phyloP scores from a whole-genome alignment of 805 yeast species.

The Saturnispora besseyi region DNA sequence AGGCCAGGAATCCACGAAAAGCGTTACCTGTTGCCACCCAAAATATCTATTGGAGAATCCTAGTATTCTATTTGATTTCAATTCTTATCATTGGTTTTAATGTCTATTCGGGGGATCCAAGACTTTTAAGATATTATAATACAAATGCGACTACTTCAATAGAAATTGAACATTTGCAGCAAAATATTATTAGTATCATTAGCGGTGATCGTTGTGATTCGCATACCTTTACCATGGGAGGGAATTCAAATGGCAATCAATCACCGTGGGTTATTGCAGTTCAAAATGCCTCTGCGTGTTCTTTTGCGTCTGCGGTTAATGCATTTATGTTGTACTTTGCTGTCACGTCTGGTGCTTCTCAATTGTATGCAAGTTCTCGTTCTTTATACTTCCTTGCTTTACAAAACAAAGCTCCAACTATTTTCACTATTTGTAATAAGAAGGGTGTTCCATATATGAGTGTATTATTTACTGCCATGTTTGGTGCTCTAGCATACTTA shows the following conservation, averaged over 20 bases:
- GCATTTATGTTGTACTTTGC: conserved; percentile 48
- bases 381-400: conserved; percentile 46
- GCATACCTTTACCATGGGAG: conserved; percentile 25
- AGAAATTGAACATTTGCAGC: conserved; percentile 8
- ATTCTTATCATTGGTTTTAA: conserved; percentile 64
- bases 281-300: conserved; percentile 42
- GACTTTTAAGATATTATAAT: conserved; percentile 48
- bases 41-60: conserved; percentile 62
- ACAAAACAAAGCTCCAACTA: conserved; percentile 51
- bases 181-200: conserved; percentile 17
- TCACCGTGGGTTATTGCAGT: conserved; percentile 53
- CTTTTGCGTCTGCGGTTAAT: conserved; percentile 42
- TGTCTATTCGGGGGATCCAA: conserved; percentile 70
- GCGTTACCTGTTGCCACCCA: conserved; percentile 71
- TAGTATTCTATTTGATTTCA: conserved; percentile 55
- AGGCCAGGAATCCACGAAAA: conserved; percentile 70
- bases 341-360: conserved; percentile 47
- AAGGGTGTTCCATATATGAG: conserved; percentile 68
- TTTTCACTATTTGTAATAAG: conserved; percentile 50
- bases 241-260: conserved; percentile 38
- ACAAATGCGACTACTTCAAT: conserved; percentile 19
- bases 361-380: conserved; percentile 52
- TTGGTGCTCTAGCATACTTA: conserved; percentile 53
- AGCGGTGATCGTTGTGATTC: conserved; percentile 24
- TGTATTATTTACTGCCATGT: conserved; percentile 52